Base-by-base conservation (phyloP, 495 filamentous ascomycete species). In the Podospora pseudoanserina region DNA sequence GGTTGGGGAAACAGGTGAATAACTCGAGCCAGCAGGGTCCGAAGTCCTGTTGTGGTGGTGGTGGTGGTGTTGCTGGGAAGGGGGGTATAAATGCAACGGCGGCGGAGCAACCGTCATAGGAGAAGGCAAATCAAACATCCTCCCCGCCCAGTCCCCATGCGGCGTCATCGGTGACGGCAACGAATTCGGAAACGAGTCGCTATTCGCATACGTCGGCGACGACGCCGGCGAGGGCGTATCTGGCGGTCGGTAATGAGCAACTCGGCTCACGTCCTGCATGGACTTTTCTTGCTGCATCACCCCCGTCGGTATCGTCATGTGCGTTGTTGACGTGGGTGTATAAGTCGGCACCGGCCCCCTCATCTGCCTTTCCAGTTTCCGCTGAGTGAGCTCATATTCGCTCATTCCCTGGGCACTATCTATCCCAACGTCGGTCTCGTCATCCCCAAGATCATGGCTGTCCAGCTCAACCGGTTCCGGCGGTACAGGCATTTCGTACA, bases 401-500 rank as follows among this genome's bases (percentile, higher is more conserved):
- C 75, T 81, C 32, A 80, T 65, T 23, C 67, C 75, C 4, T 71
- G 64, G 3, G 73, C 67, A 28, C 70, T 74, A 30, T 76, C 70
- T 18, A 71, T 74, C 6, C 77, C 76, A 28, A 79, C 61, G 34
- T 81, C 77, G 18, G 79, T 77, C 3, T 76, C 74, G 7, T 79
- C 76, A 28, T 77, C 79, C 13, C 70, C 70, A 27, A 76, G 65
- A 23, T 78, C 74, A 28, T 77, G 79, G 61, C 77, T 79, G 56
- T 85, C 83, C 30, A 86, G 74, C 71, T 86, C 84, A 23, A 80
- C 81, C 1, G 83, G 83, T 16, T 79, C 81, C 11, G 77, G 68
- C 1, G 81, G 77, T 13, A 77, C 83, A 19, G 83, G 79, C 65
- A 86, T 73, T 68, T 85, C 82, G 62, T 83, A 85, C 5, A 83